These are phyloP conservation scores for Xanthoconium stramineum DNA, from an alignment of 768 basidiomycete species.

Conservation along the genomic window DNA sequence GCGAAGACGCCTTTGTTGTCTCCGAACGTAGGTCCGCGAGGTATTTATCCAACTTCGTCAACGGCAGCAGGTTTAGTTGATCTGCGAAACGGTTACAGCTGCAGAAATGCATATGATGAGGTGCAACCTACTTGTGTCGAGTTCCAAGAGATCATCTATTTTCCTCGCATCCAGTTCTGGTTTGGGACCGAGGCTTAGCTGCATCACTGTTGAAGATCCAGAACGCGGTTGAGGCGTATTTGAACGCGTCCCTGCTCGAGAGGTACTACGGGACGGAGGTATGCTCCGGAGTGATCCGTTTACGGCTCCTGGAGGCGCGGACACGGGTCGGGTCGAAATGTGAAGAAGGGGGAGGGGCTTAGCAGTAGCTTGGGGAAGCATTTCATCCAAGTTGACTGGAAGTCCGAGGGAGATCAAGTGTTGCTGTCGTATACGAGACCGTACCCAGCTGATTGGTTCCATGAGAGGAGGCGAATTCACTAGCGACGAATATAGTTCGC, in stretches of 20 bases:
- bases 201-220: constrained; percentile 29
- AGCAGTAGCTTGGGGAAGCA: constrained; percentile 63
- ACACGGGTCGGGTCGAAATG: constrained; percentile 78
- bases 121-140: constrained; percentile 57
- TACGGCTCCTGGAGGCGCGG: constrained; percentile 68
- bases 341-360: constrained; percentile 76
- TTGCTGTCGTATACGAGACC: constrained; percentile 85
- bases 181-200: constrained; percentile 65
- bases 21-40: constrained; percentile 66
- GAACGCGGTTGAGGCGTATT: constrained; percentile 42
- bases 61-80: constrained; percentile 65
- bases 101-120: no score
- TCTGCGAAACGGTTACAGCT: constrained; percentile 41
- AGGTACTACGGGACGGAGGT: constrained; percentile 38
- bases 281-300: constrained; percentile 32
- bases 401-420: constrained; percentile 90
- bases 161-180: constrained; percentile 69
- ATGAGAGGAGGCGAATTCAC: constrained; percentile 69
- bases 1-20: constrained; percentile 69
- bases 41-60: constrained; percentile 61
- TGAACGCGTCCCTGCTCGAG: constrained; percentile 50
- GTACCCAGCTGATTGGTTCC: constrained; percentile 91
- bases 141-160: constrained; percentile 61
- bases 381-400: constrained; percentile 93
- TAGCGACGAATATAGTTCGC: constrained; percentile 71